A percentile compares a stretch with the other conserved stretches of the same genome.
phyloP scores from a whole-genome alignment of 306 rosid species.

The Aeschynomene evenia region DNA sequence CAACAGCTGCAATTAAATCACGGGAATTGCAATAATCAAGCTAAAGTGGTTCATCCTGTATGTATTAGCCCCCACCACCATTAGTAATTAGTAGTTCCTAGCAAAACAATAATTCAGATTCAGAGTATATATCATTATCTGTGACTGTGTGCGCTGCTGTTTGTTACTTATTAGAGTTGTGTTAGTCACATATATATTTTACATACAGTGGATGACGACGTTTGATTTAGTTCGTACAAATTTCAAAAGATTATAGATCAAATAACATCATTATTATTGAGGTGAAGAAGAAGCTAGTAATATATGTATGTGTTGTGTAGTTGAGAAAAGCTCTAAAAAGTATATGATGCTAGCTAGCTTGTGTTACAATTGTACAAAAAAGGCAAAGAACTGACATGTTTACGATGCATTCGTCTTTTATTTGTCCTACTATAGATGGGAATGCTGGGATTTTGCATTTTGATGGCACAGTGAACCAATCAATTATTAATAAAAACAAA shows the following conservation, averaged over 20 bases:
- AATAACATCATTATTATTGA: neutral
- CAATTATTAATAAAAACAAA: no score
- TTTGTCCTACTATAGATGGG: neutral
- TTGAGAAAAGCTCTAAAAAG: neutral
- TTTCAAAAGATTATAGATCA: no score
- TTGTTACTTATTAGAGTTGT: neutral
- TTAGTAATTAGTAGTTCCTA: neutral
- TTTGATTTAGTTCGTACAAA: no score
- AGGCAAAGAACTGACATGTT: neutral
- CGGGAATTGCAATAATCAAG: neutral
- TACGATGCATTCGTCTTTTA: neutral
- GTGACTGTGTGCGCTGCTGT: neutral
- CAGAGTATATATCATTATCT: neutral
- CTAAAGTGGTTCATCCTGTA: neutral
- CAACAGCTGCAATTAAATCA: neutral
- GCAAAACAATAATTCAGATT: neutral
- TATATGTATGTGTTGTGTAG: no score
- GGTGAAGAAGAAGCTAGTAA: neutral
- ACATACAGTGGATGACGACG: no score
- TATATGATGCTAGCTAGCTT: constrained; percentile 9
- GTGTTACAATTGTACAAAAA: neutral
- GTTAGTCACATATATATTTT: no score
- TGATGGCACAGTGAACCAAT: constrained; percentile 10
- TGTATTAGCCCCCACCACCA: neutral
- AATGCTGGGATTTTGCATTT: neutral